Base-by-base conservation (phyloP, 2,329 filamentous ascomycete genomes). In the Calonectria pteridis region DNA sequence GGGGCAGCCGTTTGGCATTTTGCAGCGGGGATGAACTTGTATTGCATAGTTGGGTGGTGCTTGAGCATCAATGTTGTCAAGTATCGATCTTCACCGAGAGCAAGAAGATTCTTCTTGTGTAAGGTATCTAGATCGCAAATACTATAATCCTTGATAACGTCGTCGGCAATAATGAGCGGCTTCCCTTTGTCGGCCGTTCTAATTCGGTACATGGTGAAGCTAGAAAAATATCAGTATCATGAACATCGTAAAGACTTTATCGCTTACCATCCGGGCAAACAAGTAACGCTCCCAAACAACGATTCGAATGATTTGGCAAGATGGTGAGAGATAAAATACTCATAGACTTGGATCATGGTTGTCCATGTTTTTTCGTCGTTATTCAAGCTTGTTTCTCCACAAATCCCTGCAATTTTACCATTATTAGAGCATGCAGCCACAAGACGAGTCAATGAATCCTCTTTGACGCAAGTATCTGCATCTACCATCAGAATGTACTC, bases 291-390 rank as follows among this genome's bases (percentile, higher is more conserved):
- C 82, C 96, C 97, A 82, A 99, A 99, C 73, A 99, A 91, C 73
- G 95, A 98, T 84, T 99, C 97, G 82, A 99, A 99, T 75, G 97
- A 95, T 88, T 99, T 99, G 69, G 96, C 90, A 83, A 99, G 88
- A 85, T 99, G 94, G 89, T 99, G 97, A 29, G 96, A 98, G 82
- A 99, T 99, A 85, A 96, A 99, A 88, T 99, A 99, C 85, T 99
- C 97, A 87, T 99, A 99, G 76, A 99, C 97, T 84, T 99, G 97
- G 81, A 99, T 99, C 97, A 99, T 99, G 16, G 97, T 99, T 94
- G 95, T 98, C 95, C 95, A 98, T 81, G 93, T 95, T 77, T 93
- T 91, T 80, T 98, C 95, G 84, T 98, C 96, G 81, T 98, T 99
- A 83, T 98, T 94, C 81, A 99, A 88, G 84, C 93, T 97, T 2